Evolutionary conservation across 1,139 yeast species (phyloP).

Genomic region (Magnusiomyces magnusii): DNA sequence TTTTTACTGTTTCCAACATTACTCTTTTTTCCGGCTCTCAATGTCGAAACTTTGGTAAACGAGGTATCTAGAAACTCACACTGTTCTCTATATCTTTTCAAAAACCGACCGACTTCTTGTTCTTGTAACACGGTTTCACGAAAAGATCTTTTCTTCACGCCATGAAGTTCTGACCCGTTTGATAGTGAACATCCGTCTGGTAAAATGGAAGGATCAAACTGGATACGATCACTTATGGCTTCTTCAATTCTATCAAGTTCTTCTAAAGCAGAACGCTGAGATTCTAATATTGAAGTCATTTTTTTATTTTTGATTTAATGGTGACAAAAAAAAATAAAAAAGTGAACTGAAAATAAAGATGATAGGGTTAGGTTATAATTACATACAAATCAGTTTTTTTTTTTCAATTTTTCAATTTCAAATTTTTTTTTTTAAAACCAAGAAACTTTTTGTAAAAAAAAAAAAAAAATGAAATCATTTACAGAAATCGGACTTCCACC

Average conservation of each 20-base stretch:
- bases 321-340: slow-evolving; percentile 17
- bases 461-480: slow-evolving; percentile 35
- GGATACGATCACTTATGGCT: slow-evolving; percentile 45
- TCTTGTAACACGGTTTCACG: slow-evolving; percentile 51
- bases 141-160: slow-evolving; percentile 34
- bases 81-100: slow-evolving; percentile 42
- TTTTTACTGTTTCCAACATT: too few relatives aligned
- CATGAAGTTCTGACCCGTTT: slow-evolving; percentile 24
- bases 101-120: slow-evolving; percentile 56
- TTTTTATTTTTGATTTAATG: too few relatives aligned
- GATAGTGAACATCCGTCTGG: slow-evolving; percentile 29
- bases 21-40: slow-evolving; percentile 17
- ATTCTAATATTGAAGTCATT: slow-evolving; percentile 31
- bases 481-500: slow-evolving; percentile 65
- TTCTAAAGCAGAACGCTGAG: slow-evolving; percentile 38
- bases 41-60: not conserved
- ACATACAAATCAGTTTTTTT: too few relatives aligned
- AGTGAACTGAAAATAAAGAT: slow-evolving; percentile 7
- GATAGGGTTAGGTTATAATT: not conserved
- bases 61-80: slow-evolving; percentile 30
- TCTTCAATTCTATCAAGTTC: slow-evolving; percentile 51
- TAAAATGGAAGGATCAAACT: slow-evolving; percentile 42
- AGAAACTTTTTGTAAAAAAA: slow-evolving; percentile 2
- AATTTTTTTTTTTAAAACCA: slow-evolving; percentile 4
- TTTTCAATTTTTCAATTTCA: slow-evolving; percentile 4